Evolutionary conservation across 2,329 filamentous ascomycete species (phyloP), one percentile per base, ranked within the genome.

Genomic region (Fusarium begoniae): DNA sequence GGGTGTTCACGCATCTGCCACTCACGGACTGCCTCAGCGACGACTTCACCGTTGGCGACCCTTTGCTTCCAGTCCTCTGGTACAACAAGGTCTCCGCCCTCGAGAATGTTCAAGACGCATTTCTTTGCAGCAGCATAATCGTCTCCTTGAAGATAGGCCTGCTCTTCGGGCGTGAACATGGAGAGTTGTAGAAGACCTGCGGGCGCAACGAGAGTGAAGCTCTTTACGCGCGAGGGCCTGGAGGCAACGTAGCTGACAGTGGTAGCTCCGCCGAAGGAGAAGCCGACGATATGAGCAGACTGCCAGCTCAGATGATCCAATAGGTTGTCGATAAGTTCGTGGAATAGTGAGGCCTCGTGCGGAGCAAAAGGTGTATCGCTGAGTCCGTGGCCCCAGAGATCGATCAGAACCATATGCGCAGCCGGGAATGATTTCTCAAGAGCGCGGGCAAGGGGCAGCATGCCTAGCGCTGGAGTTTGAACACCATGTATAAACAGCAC

Each of bases 381-480:
- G n/a, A 89, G 77, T 0, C 87, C 87, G 57, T 89, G 88, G 37
- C 87, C 87, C 86, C 86, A 89, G 17, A 85, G 82, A 63, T 89
- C 87, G 20, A 87, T 24, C 2, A 87, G 78, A 0, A 86, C 83
- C 38, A 85, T 79, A 17, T 85, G 80, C 0, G 85, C 76, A 1
- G 72, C 32, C 0, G 85, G 82, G 51, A 82, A 84, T 0, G 70
- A 72, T 0, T 76, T 41, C 3, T 80, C 79, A 3, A 89, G 79
- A 0, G 75, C 70, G 11, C 70, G 77, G 1, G 82, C 80, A 4
- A 89, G 80, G 0, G 86, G 86, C 0, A 83, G 77, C 59, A 89
- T 76, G 28, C 87, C 86, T 8, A 89, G 75, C 5, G 87, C 85
- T 12, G 85, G 84, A 2, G 87, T 89, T 60, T 87, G 84, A 1